These are phyloP conservation scores for Plasmodium cynomolgi DNA, from an alignment of 169 alveolate species.

Conservation along the genomic window DNA sequence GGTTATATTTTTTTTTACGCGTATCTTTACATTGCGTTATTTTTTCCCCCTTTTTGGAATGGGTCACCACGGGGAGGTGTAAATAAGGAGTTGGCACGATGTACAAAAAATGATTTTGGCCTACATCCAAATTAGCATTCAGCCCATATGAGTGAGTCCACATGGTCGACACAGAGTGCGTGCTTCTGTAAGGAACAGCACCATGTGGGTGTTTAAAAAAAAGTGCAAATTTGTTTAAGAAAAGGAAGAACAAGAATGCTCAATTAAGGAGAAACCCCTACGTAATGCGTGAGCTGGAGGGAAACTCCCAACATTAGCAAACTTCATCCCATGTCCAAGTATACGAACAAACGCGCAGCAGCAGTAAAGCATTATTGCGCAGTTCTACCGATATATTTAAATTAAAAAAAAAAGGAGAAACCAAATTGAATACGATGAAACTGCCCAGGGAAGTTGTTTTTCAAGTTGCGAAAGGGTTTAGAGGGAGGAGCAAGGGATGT, in stretches of 20 bases:
- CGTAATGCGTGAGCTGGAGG: neutral
- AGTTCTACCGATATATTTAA: neutral
- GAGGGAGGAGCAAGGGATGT: conserved; percentile 86
- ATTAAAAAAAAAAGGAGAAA: neutral
- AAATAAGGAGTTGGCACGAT: neutral
- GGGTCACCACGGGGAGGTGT: neutral
- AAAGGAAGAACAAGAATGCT: neutral
- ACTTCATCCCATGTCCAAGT: neutral
- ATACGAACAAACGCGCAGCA: neutral
- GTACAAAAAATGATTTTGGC: neutral
- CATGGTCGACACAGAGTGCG: neutral
- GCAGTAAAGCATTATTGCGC: neutral
- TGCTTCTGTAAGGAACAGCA: neutral
- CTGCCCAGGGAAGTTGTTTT: conserved; percentile 84
- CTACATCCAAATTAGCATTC: neutral
- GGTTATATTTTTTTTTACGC: neutral
- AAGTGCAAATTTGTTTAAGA: neutral
- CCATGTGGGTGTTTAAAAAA: neutral
- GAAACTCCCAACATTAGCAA: neutral
- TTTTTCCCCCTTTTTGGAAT: neutral
- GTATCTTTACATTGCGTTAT: neutral
- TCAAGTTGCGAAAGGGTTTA: conserved; percentile 84
- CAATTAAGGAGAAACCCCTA: neutral
- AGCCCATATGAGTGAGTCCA: neutral
- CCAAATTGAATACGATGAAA: conserved; percentile 74